Evolutionary conservation across 805 yeast genomes (phyloP).

Genomic region (Wickerhamiella siamensis): DNA sequence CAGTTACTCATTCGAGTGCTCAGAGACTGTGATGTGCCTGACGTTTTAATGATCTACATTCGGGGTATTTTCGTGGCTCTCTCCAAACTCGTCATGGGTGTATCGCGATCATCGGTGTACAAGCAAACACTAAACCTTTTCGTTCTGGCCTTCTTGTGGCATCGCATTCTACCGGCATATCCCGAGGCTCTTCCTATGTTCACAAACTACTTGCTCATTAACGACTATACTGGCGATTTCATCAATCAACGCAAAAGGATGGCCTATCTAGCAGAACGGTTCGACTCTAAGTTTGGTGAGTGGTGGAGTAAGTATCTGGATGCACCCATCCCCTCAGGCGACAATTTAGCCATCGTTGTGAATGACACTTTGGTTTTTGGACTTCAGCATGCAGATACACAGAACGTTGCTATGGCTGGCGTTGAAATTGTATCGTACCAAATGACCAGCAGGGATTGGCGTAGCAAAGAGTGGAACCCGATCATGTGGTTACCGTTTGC

Average conservation of each 20-base stretch:
- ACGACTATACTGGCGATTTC: not conserved
- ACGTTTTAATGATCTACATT: not conserved
- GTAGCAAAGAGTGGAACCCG: not conserved
- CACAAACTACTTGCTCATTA: not conserved
- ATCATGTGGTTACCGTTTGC: conserved; percentile 1
- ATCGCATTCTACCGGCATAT: not conserved
- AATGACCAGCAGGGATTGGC: not conserved
- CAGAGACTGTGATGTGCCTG: conserved; percentile 1
- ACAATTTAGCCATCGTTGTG: not conserved
- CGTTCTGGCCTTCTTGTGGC: not conserved
- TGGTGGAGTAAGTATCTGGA: not conserved
- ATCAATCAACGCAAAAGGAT: not conserved
- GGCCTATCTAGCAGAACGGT: not conserved
- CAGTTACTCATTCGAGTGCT: not conserved
- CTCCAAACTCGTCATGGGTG: not conserved
- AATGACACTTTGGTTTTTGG: conserved; percentile 2
- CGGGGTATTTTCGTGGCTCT: not conserved
- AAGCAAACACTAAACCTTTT: not conserved
- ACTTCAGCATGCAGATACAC: conserved; percentile 3
- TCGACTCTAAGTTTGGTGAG: not conserved
- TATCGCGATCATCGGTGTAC: not conserved
- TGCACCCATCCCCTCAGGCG: not conserved
- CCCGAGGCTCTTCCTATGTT: not conserved
- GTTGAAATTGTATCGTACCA: not conserved
- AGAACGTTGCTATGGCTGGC: conserved; percentile 1